These are phyloP conservation scores for Stephania cephalantha DNA, from an alignment of 164 flowering plant genomes.

Conservation along the genomic window DNA sequence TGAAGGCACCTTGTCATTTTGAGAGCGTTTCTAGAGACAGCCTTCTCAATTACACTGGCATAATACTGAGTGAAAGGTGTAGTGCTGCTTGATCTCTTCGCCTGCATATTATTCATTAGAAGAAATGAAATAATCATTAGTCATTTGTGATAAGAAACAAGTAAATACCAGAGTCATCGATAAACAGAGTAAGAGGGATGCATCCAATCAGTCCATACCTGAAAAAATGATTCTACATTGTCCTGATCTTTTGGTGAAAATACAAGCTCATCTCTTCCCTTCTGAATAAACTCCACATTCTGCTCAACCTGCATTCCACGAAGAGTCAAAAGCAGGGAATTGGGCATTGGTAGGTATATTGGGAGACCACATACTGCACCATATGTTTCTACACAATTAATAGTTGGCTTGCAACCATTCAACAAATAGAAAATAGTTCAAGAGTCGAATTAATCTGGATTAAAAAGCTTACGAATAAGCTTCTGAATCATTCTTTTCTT, in stretches of 20 bases:
- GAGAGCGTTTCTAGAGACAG: constrained; percentile 4
- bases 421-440: too few species aligned
- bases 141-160: not conserved
- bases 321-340: not conserved
- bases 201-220: constrained; percentile 38
- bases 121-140: not conserved
- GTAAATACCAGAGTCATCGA: not conserved
- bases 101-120: constrained; percentile 14
- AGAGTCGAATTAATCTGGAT: too few species aligned
- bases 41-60: constrained; percentile 16
- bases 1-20: constrained; percentile 16
- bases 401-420: too few species aligned
- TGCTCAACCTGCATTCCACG: constrained; percentile 55
- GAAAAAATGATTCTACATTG: constrained; percentile 69
- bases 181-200: not conserved
- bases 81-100: constrained; percentile 13
- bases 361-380: too few species aligned
- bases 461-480: too few species aligned
- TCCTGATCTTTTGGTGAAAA: constrained; percentile 81
- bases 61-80: constrained; percentile 27
- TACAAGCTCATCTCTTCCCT: constrained; percentile 70
- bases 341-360: too few species aligned
- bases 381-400: too few species aligned
- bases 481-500: too few species aligned
- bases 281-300: constrained; percentile 69